phyloP scores from a whole-genome alignment of 2,329 filamentous ascomycete species.

The Nemania sp. region DNA sequence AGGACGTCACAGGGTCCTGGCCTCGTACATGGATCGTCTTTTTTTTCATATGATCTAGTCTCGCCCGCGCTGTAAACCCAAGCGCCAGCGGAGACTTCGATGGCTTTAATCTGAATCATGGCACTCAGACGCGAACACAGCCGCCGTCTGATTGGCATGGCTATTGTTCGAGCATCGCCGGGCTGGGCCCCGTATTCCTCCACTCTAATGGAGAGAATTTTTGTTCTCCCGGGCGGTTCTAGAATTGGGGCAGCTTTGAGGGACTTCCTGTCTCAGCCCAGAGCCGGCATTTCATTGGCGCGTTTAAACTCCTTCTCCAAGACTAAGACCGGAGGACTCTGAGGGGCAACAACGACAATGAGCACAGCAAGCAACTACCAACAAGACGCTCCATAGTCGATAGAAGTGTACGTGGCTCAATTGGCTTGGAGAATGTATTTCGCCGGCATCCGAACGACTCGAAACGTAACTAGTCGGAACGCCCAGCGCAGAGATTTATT shows the following conservation, averaged over 20 bases:
- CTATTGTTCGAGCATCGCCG: conserved; percentile 13
- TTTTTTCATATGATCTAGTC: conserved; percentile 8
- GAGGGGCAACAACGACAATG: conserved; percentile 16
- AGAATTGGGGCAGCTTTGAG: neutral
- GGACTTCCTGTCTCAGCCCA: conserved; percentile 22
- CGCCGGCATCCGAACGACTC: conserved; percentile 12
- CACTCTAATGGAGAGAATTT: neutral
- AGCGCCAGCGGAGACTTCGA: conserved; percentile 14
- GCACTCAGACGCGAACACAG: conserved; percentile 9
- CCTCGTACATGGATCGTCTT: conserved; percentile 9
- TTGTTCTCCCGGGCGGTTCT: neutral
- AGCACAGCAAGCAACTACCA: neutral
- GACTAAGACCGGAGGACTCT: neutral
- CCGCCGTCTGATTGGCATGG: conserved; percentile 25
- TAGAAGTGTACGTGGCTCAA: neutral
- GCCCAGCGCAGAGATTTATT: conserved; percentile 11
- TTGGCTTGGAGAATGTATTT: conserved; percentile 22
- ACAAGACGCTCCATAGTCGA: neutral
- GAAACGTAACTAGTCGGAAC: neutral
- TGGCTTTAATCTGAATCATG: conserved; percentile 3
- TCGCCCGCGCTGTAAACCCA: neutral
- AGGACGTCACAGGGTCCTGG: conserved; percentile 16
- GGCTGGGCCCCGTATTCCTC: conserved; percentile 6
- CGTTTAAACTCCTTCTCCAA: conserved; percentile 22
- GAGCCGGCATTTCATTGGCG: conserved; percentile 16